Percentiles rank a stretch among this genome's conserved stretches.
These are phyloP conservation scores for Gymnopilus dilepis DNA, from an alignment of 768 basidiomycete genomes.

Conservation along the genomic window DNA sequence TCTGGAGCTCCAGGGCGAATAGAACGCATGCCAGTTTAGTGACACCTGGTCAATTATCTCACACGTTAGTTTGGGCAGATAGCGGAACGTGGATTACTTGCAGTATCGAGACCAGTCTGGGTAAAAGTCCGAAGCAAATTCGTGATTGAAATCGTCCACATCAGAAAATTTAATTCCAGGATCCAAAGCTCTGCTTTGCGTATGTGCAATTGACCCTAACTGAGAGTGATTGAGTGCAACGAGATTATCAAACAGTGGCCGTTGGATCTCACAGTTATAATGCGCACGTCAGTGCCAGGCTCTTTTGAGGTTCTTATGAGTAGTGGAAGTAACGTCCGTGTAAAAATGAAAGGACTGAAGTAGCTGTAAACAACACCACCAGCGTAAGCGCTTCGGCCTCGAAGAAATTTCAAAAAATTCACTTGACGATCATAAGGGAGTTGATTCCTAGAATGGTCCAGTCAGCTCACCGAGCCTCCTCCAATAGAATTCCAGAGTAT, in stretches of 20 bases:
- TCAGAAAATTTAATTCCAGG: conserved; percentile 32
- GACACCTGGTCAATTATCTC: conserved; percentile 33
- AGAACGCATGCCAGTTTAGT: conserved; percentile 55
- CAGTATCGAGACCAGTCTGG: conserved; percentile 34
- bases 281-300: conserved; percentile 36
- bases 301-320: conserved; percentile 33
- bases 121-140: conserved; percentile 32
- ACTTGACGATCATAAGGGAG: conserved; percentile 31
- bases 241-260: neutral
- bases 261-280: conserved; percentile 30
- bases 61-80: neutral
- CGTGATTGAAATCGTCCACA: conserved; percentile 37
- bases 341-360: conserved; percentile 36
- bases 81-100: conserved; percentile 1
- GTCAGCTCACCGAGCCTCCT: neutral
- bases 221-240: conserved; percentile 8
- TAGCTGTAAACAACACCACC: conserved; percentile 20
- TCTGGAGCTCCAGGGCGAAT: conserved; percentile 52
- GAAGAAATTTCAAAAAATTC: neutral
- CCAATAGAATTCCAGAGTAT: too few relatives aligned
- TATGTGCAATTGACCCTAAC: conserved; percentile 34
- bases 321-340: conserved; percentile 33
- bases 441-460: conserved; percentile 15
- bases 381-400: too few relatives aligned
- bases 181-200: conserved; percentile 23